Evolutionary conservation across 1,139 yeast species (phyloP), one percentile per base, ranked within the genome.

Genomic region (Suzukiozyma palmioleophila): DNA sequence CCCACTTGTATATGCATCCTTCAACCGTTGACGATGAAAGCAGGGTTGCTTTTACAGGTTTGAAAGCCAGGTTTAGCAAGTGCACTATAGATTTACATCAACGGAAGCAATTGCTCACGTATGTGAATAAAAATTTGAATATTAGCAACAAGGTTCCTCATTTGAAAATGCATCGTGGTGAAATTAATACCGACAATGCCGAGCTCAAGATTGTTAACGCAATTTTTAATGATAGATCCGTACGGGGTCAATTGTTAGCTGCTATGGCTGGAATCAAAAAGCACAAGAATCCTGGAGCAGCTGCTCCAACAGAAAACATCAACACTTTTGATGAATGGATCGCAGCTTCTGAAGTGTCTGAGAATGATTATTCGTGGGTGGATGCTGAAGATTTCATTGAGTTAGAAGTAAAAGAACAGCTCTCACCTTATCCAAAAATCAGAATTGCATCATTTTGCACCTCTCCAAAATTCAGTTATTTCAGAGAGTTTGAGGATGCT

Each of bases 371-470:
- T 40, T 57, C 78, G 0, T 92, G 97, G 97, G 66, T 81, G 38
- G 97, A 92, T 54, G 62, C 75, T 25, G 79, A 85, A 43, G 98
- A 92, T 60, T 92, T 81, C 51, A 69, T 77, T 12, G 97, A 92
- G 53, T 63, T 90, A 33, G 87, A 78, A 52, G 68, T 72, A 48
- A 63, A 63, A n/a, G 66, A 73, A 44, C 58, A 67, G 18, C 66
- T 60, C 2, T 65, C 76, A 3, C 67, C 75, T 2, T 61, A 70
- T 34, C 92, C 95, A 0, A 62, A 68, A 33, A 73, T 90, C 36
- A 63, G 64, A 13, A 73, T 86, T 0, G 52, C 69, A 14, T 94
- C 95, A 1, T 68, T 90, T 48, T 71, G 86, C 43, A 77, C 67
- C 48, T 69, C 95, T 0, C 96, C 97, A 0, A 73, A 82, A 42